Conservation (phyloP, 208 protist genomes). For the Crithidia fasciculata region DNA sequence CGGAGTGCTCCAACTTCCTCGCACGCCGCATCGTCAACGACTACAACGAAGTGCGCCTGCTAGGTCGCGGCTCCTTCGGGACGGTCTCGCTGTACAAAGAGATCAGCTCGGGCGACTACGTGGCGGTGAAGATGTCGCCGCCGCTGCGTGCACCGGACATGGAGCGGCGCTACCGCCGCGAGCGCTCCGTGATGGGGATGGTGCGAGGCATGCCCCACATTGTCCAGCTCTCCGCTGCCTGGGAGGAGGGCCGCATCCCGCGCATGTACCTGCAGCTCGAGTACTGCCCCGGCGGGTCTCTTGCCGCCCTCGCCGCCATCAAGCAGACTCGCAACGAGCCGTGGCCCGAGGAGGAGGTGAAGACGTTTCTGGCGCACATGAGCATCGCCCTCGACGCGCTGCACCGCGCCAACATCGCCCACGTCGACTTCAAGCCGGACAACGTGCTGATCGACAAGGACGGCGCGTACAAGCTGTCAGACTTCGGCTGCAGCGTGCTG, state of each 20-base stretch:
- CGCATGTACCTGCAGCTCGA: constrained; percentile 86
- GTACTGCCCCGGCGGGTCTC: constrained; percentile 85
- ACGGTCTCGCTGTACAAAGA: constrained; percentile 83
- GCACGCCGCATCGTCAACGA: constrained; percentile 74
- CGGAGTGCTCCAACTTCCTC: constrained; percentile 78
- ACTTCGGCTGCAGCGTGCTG: constrained; percentile 92
- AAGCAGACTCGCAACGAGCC: constrained; percentile 44
- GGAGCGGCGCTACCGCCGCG: constrained; percentile 61
- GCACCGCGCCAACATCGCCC: constrained; percentile 82
- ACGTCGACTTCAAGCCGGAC: constrained; percentile 95
- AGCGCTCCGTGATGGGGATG: constrained; percentile 65
- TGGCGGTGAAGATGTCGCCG: constrained; percentile 80
- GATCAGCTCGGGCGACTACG: constrained; percentile 63
- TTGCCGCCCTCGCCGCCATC: constrained; percentile 56
- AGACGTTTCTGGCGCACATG: constrained; percentile 85
- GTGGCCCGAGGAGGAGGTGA: constrained; percentile 82
- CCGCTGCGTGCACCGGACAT: constrained; percentile 46
- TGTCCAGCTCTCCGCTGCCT: constrained; percentile 75
- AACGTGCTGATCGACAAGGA: constrained; percentile 89
- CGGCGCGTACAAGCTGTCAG: constrained; percentile 85
- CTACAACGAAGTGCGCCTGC: constrained; percentile 80
- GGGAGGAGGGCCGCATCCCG: constrained; percentile 75
- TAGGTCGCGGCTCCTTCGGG: constrained; percentile 81
- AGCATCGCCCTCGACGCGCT: constrained; percentile 86
- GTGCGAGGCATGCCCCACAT: constrained; percentile 74